Evolutionary conservation across 345 rosid species (phyloP), one percentile per base, ranked within the genome.

Genomic region (Brassica juncea): DNA sequence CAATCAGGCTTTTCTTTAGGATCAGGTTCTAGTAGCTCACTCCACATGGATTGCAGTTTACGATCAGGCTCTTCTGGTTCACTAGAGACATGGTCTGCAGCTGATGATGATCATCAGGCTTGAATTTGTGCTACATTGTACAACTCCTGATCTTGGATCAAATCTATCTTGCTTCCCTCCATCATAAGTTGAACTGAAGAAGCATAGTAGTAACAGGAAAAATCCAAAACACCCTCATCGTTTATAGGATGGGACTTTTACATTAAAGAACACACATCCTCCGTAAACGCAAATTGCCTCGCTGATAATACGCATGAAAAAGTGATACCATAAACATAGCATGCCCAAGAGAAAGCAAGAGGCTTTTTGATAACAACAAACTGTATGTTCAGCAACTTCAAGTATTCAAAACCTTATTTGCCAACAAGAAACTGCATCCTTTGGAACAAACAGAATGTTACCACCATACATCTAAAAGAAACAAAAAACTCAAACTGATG

Each of bases 301-400:
- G 4, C 31, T 28, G 31, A 28, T 28, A 28, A 4, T 28, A 28
- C 4, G 3, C 30, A 27, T 27, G 30, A 27, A 27, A 27, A 2
- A 27, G 30, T 28, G 4, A 28, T 28, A 28, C 4, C 31, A 28
- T 28, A 28, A 28, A 28, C 44, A 60, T 60, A 68, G 37, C 71
- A 81, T 81, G 76, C 71, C 27, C n/a, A n/a, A 11, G 58, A 3
- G 5, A 52, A 6, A 23, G 58, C 15, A 61, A 70, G 2, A 66
- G 5, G 63, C 49, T 42, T 31, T 44, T 35, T 16, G 49, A 47
- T 21, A 73, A 73, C 76, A 70, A 54, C 49, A 71, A 77, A 27
- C 8, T n/a, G 76, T 81, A 71, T 81, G 69, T 71, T 71, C 5
- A 76, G 19, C 83, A 80, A 70, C 67, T 69, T 74, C 66, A 62